Base-by-base conservation (phyloP, 2,329 filamentous ascomycete species). In the Botryotinia convoluta region DNA sequence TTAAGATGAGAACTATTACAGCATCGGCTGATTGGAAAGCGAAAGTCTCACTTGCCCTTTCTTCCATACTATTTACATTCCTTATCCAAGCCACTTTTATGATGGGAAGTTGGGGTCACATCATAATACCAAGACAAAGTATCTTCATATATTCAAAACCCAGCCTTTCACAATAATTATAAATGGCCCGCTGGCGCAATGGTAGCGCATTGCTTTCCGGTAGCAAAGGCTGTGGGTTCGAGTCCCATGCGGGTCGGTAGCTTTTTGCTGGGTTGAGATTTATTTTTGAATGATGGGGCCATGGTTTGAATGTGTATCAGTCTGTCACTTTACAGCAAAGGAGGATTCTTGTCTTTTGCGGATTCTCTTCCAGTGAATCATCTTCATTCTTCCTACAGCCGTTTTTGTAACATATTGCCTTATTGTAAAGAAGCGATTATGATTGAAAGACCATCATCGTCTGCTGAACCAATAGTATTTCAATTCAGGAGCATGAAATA, bases 391-490 rank as follows among this genome's bases (percentile, higher is more conserved):
- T 18, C 4, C 6, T 18, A 29, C 3, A 2, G 7, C 1, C n/a
- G 6, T 0, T 29, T 18, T 57, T 29, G 14, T 29, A 3, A 29
- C 7, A 32, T 54, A 16, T 54, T 54, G 51, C 12, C 14, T 18
- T 4, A 1, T 16, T 29, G n/a, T 8, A 29, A 16, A 54, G n/a
- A 29, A 16, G 12, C 6, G 51, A 57, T 29, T 3, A 14, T 32
- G 6, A 8, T 57, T 57, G 0, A 9, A 2, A 29, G n/a, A 29
- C 6, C 6, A n/a, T n/a, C 4, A 3, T n/a, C 10, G n/a, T 18
- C 12, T 57, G 14, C 6, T 3, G 7, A 29, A 4, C 3, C 0
- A 29, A 57, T 18, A 48, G n/a, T 6, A 18, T 18, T 54, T 29
- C 6, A 16, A 18, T 3, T 0, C 16, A 57, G 29, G n/a, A 57